Base-by-base conservation (phyloP, 1,284 basidiomycete genomes). In the Fomitopsis schrenkii region DNA sequence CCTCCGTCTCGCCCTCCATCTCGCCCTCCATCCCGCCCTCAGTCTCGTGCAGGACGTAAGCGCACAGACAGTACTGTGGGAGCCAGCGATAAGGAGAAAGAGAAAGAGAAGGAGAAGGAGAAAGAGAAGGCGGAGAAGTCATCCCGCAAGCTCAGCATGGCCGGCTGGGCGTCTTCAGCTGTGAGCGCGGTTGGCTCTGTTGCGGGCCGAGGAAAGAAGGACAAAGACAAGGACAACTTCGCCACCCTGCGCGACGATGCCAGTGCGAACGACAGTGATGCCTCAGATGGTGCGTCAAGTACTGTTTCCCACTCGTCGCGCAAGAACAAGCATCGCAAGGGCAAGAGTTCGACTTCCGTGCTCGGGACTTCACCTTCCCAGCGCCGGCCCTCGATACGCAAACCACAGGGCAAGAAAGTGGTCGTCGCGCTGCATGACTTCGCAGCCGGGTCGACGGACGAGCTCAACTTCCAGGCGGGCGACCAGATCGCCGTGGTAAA, bases 391-490 rank as follows among this genome's bases (percentile, higher is more conserved):
- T 71, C 81, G 2, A 65, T 83, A 42, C 67, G 82, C 48, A 86
- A 83, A 64, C 76, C 77, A 30, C 76, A 81, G 6, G 54, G 57
- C 5, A 59, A 72, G 69, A 91, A 85, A 71, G 62, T 83, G 22
- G 87, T 91, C 57, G 82, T 85, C 55, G 93, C 90, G 0, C 68
- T 90, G 64, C 85, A 89, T 69, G 89, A 91, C 70, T 95, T 92
- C 72, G 74, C 78, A 15, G 71, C 68, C 0, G 90, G 85, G 0
- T 83, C 83, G 7, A 78, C 83, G 3, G 93, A 94, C 67, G 93
- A 95, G 72, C 77, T 95, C 48, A 82, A 81, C 38, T 88, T 95
- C 75, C 81, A 76, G 60, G 76, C 79, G 7, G 93, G 92, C 0
- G 87, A 90, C 55, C 84, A 91, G 65, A 88, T 95, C 60, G 72